These are phyloP conservation scores for Linum trigynum DNA, from an alignment of 345 rosid species.

Conservation along the genomic window DNA sequence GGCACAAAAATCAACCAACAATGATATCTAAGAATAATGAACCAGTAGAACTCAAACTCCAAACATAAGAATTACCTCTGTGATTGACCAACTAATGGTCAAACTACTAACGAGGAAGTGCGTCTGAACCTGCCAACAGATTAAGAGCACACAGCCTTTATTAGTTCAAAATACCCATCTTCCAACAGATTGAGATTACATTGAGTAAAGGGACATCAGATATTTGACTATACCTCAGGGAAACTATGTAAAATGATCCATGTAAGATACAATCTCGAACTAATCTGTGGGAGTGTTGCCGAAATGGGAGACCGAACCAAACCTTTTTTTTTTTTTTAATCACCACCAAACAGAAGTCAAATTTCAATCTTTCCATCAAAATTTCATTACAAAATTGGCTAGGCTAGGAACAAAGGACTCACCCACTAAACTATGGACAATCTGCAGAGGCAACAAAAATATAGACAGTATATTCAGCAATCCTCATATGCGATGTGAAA, in stretches of 20 bases:
- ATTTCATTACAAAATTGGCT: conserved; percentile 3
- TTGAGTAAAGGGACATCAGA: no score
- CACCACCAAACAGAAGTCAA: neutral
- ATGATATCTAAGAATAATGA: no score
- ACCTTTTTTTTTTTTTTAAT: conserved; percentile 42
- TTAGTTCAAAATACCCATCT: neutral
- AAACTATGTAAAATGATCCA: conserved; percentile 78
- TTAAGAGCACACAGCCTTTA: conserved; percentile 1
- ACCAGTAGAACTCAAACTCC: no score
- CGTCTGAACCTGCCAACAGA: conserved; percentile 37
- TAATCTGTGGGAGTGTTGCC: conserved; percentile 79
- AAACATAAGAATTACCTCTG: conserved; percentile 48
- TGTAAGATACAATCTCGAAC: conserved; percentile 78
- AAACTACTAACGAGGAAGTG: conserved; percentile 68
- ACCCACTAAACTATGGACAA: conserved; percentile 74
- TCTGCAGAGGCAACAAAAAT: conserved; percentile 32
- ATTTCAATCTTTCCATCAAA: neutral
- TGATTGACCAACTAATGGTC: conserved; percentile 91
- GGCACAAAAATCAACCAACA: no score
- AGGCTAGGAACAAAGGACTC: conserved; percentile 12
- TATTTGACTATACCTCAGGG: conserved; percentile 47
- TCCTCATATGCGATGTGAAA: neutral
- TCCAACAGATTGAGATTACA: no score
- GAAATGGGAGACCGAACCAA: conserved; percentile 85
- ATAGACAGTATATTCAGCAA: conserved; percentile 2